Conservation (phyloP, 2,329 filamentous ascomycete genomes). For the Exophiala mesophila region DNA sequence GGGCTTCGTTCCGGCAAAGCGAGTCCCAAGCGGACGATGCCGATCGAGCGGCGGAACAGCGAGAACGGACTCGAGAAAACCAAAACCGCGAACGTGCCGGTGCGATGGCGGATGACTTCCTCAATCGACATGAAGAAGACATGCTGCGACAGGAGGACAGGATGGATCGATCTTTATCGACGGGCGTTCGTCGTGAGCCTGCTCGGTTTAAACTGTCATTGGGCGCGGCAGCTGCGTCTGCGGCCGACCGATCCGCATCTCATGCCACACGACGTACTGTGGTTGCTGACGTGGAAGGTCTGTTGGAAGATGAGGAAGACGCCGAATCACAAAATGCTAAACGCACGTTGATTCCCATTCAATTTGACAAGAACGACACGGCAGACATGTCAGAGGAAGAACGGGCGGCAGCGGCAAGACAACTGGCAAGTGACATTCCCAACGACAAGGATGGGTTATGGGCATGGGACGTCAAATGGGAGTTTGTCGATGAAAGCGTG, state of each 20-base stretch:
- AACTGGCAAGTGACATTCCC: constrained; percentile 85
- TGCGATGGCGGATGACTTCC: constrained; percentile 84
- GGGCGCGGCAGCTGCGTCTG: constrained; percentile 77
- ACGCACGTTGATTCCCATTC: constrained; percentile 74
- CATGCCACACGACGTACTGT: constrained; percentile 58
- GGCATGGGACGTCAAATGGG: constrained; percentile 91
- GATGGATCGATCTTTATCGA: constrained; percentile 34
- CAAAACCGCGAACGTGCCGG: constrained; percentile 72
- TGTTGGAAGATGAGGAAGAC: constrained; percentile 93
- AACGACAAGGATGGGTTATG: constrained; percentile 80
- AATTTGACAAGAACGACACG: constrained; percentile 66
- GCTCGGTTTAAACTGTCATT: constrained; percentile 90
- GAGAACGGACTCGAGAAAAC: constrained; percentile 64
- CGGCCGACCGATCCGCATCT: constrained; percentile 47
- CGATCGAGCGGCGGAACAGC: constrained; percentile 72
- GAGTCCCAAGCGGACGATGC: constrained; percentile 75
- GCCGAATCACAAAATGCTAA: constrained; percentile 58
- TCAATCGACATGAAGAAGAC: constrained; percentile 71
- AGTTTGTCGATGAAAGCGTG: constrained; percentile 74
- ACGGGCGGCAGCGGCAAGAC: constrained; percentile 70
- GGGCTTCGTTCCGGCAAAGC: constrained; percentile 64
- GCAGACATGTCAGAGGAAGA: constrained; percentile 80
- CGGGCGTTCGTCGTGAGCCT: constrained; percentile 42
- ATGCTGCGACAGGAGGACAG: constrained; percentile 43
- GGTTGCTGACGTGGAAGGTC: constrained; percentile 86